Evolutionary conservation across 768 basidiomycete genomes (phyloP), one percentile per base, ranked within the genome.

Genomic region (Termitomyces sp.): DNA sequence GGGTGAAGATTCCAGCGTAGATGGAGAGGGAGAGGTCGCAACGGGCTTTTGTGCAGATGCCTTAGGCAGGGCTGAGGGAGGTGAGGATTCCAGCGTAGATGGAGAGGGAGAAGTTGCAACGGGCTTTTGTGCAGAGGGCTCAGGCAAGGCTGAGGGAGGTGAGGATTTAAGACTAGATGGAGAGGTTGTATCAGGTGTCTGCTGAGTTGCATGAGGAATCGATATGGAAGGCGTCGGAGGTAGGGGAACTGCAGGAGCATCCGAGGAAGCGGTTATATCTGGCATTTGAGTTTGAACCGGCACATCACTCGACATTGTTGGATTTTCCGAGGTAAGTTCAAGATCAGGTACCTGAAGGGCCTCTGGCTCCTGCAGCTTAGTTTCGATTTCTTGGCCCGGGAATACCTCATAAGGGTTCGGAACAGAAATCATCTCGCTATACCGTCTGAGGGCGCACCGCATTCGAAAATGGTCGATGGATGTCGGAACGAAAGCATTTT

Each of bases 401-500:
- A 52, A 46, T 16, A 58, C 57, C 54, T 73, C 71, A 52, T 66
- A 68, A 18, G 72, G 70, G 55, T 69, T 73, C 13, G 61, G 67
- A 31, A 66, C 45, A 16, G 48, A 49, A 27, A 63, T 34, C 9
- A 54, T 42, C 12, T 63, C 36, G 18, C 69, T 65, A 50, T 66
- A 63, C n/a, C 53, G 66, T 16, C 71, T 69, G 42, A 75, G 45
- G 3, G 67, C 65, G 34, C 60, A 58, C 11, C 72, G 71, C 68
- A 73, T 70, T 30, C 70, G 66, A 31, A 69, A 60, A 55, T 71
- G 66, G 51, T 71, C 71, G 22, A 70, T 45, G 18, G 49, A 52
- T 9, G 63, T 63, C 36, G 54, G 59, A 4, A 52, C 54, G 37
- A 71, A 72, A 15, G 73, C 61, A 8, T 70, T 66, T 6, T 58